phyloP scores from a whole-genome alignment of 768 basidiomycete genomes.

The Vararia minispora region DNA sequence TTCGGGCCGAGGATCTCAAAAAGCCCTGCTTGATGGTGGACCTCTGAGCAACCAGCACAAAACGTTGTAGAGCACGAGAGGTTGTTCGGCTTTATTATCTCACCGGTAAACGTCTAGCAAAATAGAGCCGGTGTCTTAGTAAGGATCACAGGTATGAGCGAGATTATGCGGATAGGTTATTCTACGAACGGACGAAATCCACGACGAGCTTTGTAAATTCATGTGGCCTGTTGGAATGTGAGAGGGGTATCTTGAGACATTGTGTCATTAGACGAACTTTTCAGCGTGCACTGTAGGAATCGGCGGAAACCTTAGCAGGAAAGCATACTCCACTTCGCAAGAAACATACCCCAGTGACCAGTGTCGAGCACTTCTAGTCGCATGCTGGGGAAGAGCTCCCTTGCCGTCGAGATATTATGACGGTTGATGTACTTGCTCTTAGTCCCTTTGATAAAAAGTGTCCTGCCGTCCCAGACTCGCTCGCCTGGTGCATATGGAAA shows the following conservation, averaged over 20 bases:
- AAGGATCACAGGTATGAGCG: too few relatives aligned
- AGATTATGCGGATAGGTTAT: too few relatives aligned
- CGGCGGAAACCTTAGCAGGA: neutral
- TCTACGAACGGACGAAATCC: slow-evolving; percentile 23
- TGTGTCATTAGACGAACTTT: slow-evolving; percentile 26
- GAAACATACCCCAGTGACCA: slow-evolving; percentile 74
- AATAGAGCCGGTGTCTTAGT: too few relatives aligned
- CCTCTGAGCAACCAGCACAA: too few relatives aligned
- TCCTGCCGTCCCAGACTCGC: slow-evolving; percentile 41
- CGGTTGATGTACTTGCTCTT: slow-evolving; percentile 75
- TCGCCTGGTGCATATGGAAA: slow-evolving; percentile 65
- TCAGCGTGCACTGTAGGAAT: slow-evolving; percentile 64
- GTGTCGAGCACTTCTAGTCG: slow-evolving; percentile 54
- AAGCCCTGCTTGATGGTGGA: too few relatives aligned
- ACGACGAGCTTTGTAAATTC: slow-evolving; percentile 36
- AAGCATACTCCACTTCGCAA: neutral
- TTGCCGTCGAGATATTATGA: slow-evolving; percentile 48
- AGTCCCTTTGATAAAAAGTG: slow-evolving; percentile 70
- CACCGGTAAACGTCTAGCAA: too few relatives aligned
- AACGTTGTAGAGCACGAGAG: too few relatives aligned
- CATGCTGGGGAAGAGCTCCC: slow-evolving; percentile 66
- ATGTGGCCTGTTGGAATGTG: slow-evolving; percentile 28
- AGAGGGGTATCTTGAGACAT: neutral
- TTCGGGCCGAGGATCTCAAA: too few relatives aligned
- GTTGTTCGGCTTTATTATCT: too few relatives aligned